Conservation (phyloP, 2,329 filamentous ascomycete species). For the Leptographium lundbergii region DNA sequence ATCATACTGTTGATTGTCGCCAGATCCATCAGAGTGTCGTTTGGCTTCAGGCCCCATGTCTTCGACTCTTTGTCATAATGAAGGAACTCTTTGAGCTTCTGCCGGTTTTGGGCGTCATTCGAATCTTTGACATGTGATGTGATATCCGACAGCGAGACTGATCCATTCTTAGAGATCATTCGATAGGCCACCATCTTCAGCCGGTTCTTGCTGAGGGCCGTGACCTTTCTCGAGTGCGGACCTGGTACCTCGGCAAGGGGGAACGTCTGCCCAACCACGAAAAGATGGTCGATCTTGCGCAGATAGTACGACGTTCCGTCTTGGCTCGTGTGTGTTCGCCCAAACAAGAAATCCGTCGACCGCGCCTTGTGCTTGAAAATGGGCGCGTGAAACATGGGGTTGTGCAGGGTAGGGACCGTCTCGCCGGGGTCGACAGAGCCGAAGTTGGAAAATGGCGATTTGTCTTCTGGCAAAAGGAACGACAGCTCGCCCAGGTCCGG, state of each 20-base stretch:
- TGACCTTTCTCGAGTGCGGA: conserved; percentile 87
- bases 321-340: conserved; percentile 67
- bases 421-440: conserved; percentile 86
- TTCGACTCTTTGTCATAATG: conserved; percentile 78
- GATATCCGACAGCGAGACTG: conserved; percentile 68
- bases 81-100: conserved; percentile 95
- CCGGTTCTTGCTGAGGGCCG: conserved; percentile 90
- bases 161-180: conserved; percentile 64
- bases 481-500: conserved; percentile 78
- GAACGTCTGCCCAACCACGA: conserved; percentile 84
- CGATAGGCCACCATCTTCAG: conserved; percentile 94
- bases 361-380: conserved; percentile 78
- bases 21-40: conserved; percentile 68
- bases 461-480: conserved; percentile 81
- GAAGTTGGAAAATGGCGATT: conserved; percentile 91
- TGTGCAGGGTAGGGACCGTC: conserved; percentile 81
- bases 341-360: conserved; percentile 72
- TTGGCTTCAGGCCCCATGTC: conserved; percentile 67
- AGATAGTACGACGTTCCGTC: conserved; percentile 72
- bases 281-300: conserved; percentile 81
- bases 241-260: conserved; percentile 87
- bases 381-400: conserved; percentile 88
- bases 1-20: conserved; percentile 75
- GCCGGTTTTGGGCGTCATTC: conserved; percentile 87
- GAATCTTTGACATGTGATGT: conserved; percentile 88